These are phyloP conservation scores for Stevia rebaudiana DNA, from an alignment of 140 eudicot genomes.

Conservation along the genomic window DNA sequence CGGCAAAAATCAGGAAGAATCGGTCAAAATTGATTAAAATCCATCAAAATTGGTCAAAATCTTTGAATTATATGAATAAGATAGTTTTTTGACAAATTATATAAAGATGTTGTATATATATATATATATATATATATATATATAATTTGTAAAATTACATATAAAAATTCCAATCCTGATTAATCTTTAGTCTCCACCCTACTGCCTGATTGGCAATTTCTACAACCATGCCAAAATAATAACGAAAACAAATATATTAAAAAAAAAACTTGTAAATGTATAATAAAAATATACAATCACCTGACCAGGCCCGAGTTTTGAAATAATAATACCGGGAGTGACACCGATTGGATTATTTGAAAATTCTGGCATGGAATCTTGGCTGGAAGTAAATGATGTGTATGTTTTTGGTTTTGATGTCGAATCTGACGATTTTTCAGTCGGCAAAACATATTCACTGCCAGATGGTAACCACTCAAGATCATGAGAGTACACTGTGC, in stretches of 20 bases:
- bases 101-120: no score
- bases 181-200: no score
- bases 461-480: constrained; percentile 84
- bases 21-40: no score
- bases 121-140: no score
- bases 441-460: constrained; percentile 48
- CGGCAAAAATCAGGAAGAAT: no score
- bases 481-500: constrained; percentile 61
- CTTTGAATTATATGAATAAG: no score
- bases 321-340: constrained; percentile 43
- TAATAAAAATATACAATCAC: constrained; percentile 28
- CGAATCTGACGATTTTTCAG: constrained; percentile 42
- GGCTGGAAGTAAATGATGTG: constrained; percentile 70
- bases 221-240: no score
- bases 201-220: no score
- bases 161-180: no score
- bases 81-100: no score
- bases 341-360: constrained; percentile 51
- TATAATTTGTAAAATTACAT: no score
- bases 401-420: constrained; percentile 55
- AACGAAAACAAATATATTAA: background rate
- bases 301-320: constrained; percentile 90
- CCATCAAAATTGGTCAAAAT: no score
- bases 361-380: constrained; percentile 62
- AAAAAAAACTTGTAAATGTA: background rate